Conservation (phyloP, 768 basidiomycete genomes). For the Gelatoporia subvermispora region DNA sequence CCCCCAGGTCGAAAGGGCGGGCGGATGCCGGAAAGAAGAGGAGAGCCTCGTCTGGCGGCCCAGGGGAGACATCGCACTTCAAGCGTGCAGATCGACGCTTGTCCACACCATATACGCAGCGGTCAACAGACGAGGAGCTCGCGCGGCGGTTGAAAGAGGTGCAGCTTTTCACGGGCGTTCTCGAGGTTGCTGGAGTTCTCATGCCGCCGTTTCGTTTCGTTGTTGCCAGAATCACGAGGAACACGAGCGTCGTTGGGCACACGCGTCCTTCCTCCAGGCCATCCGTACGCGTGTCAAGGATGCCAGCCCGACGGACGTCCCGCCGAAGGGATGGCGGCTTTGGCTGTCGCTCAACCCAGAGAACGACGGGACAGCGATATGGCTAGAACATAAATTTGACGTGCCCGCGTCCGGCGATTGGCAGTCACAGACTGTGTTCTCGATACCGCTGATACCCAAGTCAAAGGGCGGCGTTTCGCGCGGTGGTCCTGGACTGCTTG, state of each 20-base stretch:
- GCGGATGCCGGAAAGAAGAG: slow-evolving; percentile 19
- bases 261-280: slow-evolving; percentile 59
- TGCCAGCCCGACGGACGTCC: slow-evolving; percentile 16
- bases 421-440: slow-evolving; percentile 54
- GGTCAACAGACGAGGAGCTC: slow-evolving; percentile 60
- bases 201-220: not conserved
- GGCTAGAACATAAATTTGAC: slow-evolving; percentile 74
- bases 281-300: slow-evolving; percentile 36
- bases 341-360: slow-evolving; percentile 77
- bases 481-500: slow-evolving; percentile 58
- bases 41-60: slow-evolving; percentile 10
- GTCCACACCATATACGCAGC: slow-evolving; percentile 43
- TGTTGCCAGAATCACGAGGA: slow-evolving; percentile 61
- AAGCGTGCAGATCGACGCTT: slow-evolving; percentile 31
- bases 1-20: not conserved
- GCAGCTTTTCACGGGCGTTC: slow-evolving; percentile 16
- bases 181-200: not conserved
- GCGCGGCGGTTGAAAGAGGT: slow-evolving; percentile 68
- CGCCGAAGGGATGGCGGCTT: slow-evolving; percentile 46
- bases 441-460: slow-evolving; percentile 44
- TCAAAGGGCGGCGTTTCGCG: slow-evolving; percentile 14
- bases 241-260: slow-evolving; percentile 69
- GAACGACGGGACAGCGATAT: slow-evolving; percentile 72
- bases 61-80: slow-evolving; percentile 18
- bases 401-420: slow-evolving; percentile 61